Evolutionary conservation across 768 basidiomycete genomes (phyloP), one percentile per base, ranked within the genome.

Genomic region (Hericium coralloides): DNA sequence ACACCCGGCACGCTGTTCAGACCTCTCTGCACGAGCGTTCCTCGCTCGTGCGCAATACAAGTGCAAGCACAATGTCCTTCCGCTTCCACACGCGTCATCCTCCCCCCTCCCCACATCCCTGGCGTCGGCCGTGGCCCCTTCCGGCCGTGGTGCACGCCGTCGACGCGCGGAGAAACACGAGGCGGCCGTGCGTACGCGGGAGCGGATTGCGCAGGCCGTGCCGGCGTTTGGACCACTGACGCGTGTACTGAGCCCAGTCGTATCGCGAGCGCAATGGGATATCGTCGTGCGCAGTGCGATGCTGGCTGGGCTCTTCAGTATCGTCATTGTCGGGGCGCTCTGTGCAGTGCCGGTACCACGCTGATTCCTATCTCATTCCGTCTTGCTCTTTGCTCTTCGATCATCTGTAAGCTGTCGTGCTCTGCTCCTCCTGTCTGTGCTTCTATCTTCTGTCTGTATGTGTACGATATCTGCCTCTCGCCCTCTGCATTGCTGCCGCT

Each of bases 261-360:
- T 91, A 52, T 77, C 80, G 53, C 77, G 90, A n/a, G 87, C 82
- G 2, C 90, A 92, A 63, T 92, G 89, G 90, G 88, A 91, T 69
- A 85, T 92, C 26, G 86, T 91, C 31, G 72, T 87, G 25, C 74
- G 86, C 38, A 84, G 84, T 2, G 75, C 73, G 47, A 26, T 72
- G 0, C 61, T 82, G 10, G 81, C 80, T 0, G 69, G 80, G 22
- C 25, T 84, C 14, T 55, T 73, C 1, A 66, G 71, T 17, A 59
- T 66, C 2, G 49, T 61, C 3, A 55, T 74, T 10, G 57, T 72
- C 10, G 74, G 64, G 14, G 62, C 55, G 12, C 38, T 79, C 55
- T 55, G 69, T 2, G 76, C 72, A 0, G 59, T 73, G 25, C 73
- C 73, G 0, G 58, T 72, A 53, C 64, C 41, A 18, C 41, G 41